Conservation (phyloP, 768 basidiomycete genomes). For the Amanita exitialis region DNA sequence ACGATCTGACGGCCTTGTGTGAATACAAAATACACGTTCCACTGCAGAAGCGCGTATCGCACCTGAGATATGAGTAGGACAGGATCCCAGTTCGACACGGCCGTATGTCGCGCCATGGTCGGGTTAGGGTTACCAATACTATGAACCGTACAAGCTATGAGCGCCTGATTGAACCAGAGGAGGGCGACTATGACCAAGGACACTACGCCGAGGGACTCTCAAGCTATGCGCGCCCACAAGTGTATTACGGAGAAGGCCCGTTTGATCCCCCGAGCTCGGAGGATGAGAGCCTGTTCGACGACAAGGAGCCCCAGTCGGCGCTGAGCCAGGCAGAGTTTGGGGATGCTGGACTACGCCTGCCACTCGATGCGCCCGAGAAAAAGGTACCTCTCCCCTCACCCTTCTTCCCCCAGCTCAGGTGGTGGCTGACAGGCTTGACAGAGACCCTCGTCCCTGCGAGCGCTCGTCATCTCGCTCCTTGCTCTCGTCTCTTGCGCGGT, state of each 20-base stretch:
- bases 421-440: conserved; percentile 14
- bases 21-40: not conserved
- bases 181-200: not conserved
- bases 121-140: conserved; percentile 13
- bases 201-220: too few relatives aligned
- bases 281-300: conserved; percentile 50
- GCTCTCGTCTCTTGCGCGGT: conserved; percentile 51
- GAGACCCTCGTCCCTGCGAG: conserved; percentile 45
- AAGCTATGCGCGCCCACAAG: conserved; percentile 15
- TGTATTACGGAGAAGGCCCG: conserved; percentile 67
- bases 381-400: not conserved
- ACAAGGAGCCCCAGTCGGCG: conserved; percentile 17
- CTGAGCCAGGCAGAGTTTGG: conserved; percentile 8
- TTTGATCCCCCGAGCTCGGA: conserved; percentile 78
- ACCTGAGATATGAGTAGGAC: conserved; percentile 82
- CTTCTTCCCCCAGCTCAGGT: too few relatives aligned
- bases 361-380: not conserved
- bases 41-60: conserved; percentile 9
- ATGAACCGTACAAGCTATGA: conserved; percentile 12
- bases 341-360: conserved; percentile 7
- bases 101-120: conserved; percentile 28
- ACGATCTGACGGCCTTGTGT: conserved; percentile 54
- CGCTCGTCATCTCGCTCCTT: conserved; percentile 51
- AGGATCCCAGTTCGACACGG: conserved; percentile 72
- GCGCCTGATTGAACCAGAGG: not conserved